Evolutionary conservation across 176 grass and related monocot genomes (phyloP).

Genomic region (Secale cereale): DNA sequence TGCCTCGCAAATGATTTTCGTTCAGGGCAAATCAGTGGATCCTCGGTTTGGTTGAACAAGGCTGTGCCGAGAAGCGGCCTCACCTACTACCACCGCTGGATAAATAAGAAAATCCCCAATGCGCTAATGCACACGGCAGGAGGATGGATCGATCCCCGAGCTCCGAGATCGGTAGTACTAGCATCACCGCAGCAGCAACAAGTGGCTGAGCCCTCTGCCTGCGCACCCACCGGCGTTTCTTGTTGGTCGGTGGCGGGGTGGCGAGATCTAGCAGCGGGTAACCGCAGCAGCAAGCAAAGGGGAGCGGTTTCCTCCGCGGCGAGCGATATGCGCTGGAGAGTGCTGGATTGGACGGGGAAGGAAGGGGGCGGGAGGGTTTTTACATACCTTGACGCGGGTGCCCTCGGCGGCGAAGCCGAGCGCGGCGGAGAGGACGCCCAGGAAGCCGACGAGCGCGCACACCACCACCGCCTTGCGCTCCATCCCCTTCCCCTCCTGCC

Average conservation of each 20-base stretch:
- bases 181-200: background rate
- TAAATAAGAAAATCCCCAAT: background rate
- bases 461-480: conserved; percentile 70
- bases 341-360: too few species aligned
- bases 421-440: conserved; percentile 82
- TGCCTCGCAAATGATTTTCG: background rate
- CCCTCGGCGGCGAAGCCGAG: conserved; percentile 90
- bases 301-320: background rate
- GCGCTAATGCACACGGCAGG: background rate
- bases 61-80: background rate
- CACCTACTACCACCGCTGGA: background rate
- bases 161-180: background rate
- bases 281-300: background rate
- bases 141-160: background rate
- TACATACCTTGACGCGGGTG: conserved; percentile 90
- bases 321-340: background rate
- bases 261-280: conserved; percentile 27
- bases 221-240: background rate
- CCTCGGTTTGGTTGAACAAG: background rate
- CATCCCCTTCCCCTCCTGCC: conserved; percentile 27
- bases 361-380: accelerated
- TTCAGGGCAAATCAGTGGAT: too few species aligned
- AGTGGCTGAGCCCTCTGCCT: too few species aligned
- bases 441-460: conserved; percentile 65
- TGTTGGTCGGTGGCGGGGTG: too few species aligned